Evolutionary conservation across 192 early-diverging fungal genomes (phyloP).

Genomic region (Entophlyctis helioformis): DNA sequence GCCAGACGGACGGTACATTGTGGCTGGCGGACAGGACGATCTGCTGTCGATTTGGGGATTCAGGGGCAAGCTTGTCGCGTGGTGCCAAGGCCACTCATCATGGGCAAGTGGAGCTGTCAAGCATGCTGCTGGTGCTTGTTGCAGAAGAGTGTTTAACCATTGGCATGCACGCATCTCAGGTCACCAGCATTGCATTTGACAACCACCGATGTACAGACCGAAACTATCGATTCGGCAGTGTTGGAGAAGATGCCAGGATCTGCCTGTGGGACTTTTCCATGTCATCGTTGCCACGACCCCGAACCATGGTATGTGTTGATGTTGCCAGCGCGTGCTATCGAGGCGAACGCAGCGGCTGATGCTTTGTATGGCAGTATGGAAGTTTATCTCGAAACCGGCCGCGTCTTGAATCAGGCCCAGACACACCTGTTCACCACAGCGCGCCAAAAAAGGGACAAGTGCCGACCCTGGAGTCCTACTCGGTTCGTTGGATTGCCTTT

Average conservation of each 20-base stretch:
- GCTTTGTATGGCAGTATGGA: background rate
- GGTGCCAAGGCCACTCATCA: slow-evolving; percentile 85
- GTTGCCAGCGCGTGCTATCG: no score
- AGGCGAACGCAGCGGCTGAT: no score
- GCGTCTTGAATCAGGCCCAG: slow-evolving; percentile 6
- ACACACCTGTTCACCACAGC: background rate
- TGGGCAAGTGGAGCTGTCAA: no score
- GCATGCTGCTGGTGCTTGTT: no score
- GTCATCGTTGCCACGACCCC: slow-evolving; percentile 62
- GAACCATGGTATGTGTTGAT: no score
- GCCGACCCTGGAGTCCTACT: slow-evolving; percentile 28
- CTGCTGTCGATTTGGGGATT: slow-evolving; percentile 81
- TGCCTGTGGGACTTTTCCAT: slow-evolving; percentile 93
- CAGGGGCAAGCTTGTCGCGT: slow-evolving; percentile 63
- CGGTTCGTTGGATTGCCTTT: no score
- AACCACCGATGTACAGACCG: slow-evolving; percentile 62
- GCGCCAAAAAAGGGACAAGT: slow-evolving; percentile 7
- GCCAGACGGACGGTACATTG: slow-evolving; percentile 65
- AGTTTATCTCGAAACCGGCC: background rate
- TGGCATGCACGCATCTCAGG: slow-evolving; percentile 6
- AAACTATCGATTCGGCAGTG: slow-evolving; percentile 76
- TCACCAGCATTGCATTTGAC: slow-evolving; percentile 72
- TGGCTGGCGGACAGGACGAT: slow-evolving; percentile 81
- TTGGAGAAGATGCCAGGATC: slow-evolving; percentile 79
- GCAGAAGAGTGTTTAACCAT: no score